Percentiles rank a stretch among this genome's conserved stretches.
Evolutionary conservation across 495 filamentous ascomycete genomes (phyloP).

Genomic region (Pseudomonodictys pantanalensis): DNA sequence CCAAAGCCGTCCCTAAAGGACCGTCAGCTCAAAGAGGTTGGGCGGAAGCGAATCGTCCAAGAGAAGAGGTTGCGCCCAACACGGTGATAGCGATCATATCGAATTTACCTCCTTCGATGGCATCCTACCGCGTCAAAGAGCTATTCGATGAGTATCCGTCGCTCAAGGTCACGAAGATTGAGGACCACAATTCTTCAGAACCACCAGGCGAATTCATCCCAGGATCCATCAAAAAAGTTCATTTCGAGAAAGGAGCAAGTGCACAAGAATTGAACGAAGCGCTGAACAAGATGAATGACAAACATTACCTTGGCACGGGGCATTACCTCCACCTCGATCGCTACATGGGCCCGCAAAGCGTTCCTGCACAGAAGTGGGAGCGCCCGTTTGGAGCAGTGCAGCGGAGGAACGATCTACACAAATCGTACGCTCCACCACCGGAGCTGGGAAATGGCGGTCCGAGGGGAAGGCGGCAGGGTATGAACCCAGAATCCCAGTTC

Average conservation of each 20-base stretch:
- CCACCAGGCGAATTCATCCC: background rate
- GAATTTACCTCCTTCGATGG: constrained; percentile 12
- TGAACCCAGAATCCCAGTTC: background rate
- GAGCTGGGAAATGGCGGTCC: background rate
- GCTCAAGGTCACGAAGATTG: constrained; percentile 11
- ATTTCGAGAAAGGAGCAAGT: constrained; percentile 4
- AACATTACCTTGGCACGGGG: constrained; percentile 13
- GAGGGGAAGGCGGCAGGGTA: background rate
- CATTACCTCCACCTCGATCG: constrained; percentile 16
- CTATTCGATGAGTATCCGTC: constrained; percentile 5
- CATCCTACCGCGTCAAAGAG: background rate
- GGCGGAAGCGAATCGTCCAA: background rate
- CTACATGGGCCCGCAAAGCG: background rate
- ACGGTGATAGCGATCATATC: constrained; percentile 9
- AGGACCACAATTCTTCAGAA: no score
- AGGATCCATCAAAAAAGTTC: background rate
- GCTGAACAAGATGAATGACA: constrained; percentile 8
- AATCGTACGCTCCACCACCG: constrained; percentile 9
- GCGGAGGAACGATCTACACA: background rate
- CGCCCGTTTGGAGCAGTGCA: constrained; percentile 8
- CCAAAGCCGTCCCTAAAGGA: no score
- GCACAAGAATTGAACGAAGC: background rate
- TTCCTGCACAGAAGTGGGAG: background rate
- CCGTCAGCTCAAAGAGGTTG: no score
- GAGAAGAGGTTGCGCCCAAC: background rate